Evolutionary conservation across 768 basidiomycete genomes (phyloP).

Genomic region (Dacryopinax spathularia): DNA sequence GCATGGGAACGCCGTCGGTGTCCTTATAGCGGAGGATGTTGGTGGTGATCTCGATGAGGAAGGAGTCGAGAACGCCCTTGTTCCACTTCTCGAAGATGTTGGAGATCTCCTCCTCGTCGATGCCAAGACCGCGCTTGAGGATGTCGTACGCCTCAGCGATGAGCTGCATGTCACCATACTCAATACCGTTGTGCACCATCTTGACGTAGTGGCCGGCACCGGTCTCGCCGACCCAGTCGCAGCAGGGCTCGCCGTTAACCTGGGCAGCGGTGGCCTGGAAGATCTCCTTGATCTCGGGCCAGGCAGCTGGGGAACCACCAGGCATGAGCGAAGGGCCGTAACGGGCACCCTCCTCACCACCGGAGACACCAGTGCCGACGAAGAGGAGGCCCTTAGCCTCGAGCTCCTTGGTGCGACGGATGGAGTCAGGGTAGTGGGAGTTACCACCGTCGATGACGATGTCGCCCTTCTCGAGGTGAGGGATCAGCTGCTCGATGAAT

Average conservation of each 20-base stretch:
- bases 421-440: constrained; percentile 96
- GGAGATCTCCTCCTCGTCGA: constrained; percentile 77
- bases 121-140: constrained; percentile 86
- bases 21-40: constrained; percentile 97
- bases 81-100: constrained; percentile 93
- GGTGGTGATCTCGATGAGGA: constrained; percentile 95
- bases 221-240: constrained; percentile 97
- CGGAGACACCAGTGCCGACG: constrained; percentile 96
- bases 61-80: constrained; percentile 97
- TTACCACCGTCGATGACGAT: constrained; percentile 99
- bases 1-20: constrained; percentile 80
- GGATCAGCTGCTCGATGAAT: constrained; percentile 81
- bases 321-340: constrained; percentile 98
- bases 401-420: constrained; percentile 84
- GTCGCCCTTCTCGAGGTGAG: constrained; percentile 85
- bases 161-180: constrained; percentile 99
- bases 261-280: constrained; percentile 98
- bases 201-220: constrained; percentile 98
- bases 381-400: constrained; percentile 91
- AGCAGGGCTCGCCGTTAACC: constrained; percentile 88
- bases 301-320: constrained; percentile 84
- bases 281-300: constrained; percentile 94
- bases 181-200: constrained; percentile 62
- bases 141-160: constrained; percentile 99
- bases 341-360: constrained; percentile 97